A percentile compares a stretch with the other conserved stretches of the same genome.
Evolutionary conservation across 352 stramenopile genomes (phyloP).

Genomic region (Globisporangium iwayamae): DNA sequence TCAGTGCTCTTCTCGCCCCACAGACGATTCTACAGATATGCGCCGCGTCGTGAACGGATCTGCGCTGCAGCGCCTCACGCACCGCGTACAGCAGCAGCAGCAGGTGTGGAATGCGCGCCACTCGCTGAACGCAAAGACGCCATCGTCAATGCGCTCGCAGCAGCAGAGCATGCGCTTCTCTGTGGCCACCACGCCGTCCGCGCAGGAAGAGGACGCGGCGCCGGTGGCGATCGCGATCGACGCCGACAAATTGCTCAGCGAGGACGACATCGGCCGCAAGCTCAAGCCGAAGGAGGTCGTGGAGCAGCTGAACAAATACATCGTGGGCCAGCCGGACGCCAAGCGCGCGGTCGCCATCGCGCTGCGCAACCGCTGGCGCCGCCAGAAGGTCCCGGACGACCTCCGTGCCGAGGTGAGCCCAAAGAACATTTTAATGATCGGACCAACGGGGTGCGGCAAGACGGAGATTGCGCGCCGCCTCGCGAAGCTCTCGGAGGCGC

Average conservation of each 20-base stretch:
- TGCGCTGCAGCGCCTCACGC: slow-evolving; percentile 40
- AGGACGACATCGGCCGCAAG: slow-evolving; percentile 72
- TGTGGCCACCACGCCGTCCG: slow-evolving; percentile 30
- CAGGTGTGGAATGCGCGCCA: slow-evolving; percentile 4
- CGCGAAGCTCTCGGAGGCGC: slow-evolving; percentile 95
- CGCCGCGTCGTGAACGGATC: slow-evolving; percentile 40
- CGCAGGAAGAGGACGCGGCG: slow-evolving; percentile 23
- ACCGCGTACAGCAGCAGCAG: slow-evolving; percentile 17
- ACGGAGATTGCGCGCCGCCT: slow-evolving; percentile 98
- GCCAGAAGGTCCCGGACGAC: slow-evolving; percentile 93
- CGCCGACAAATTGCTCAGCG: slow-evolving; percentile 15
- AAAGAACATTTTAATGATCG: slow-evolving; percentile 99
- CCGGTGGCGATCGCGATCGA: slow-evolving; percentile 24
- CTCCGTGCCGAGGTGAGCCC: slow-evolving; percentile 91
- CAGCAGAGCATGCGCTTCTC: slow-evolving; percentile 21
- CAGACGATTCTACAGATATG: slow-evolving; percentile 24
- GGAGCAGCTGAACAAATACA: slow-evolving; percentile 95
- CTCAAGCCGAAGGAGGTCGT: slow-evolving; percentile 94
- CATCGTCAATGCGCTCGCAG: slow-evolving; percentile 13
- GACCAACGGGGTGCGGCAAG: slow-evolving; percentile 97
- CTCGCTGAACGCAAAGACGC: not conserved
- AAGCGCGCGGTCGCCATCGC: slow-evolving; percentile 98
- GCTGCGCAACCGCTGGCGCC: slow-evolving; percentile 97
- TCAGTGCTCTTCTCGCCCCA: slow-evolving; percentile 5
- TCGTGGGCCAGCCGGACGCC: slow-evolving; percentile 96